Conservation (phyloP, 805 yeast genomes). For the Metschnikowia henanensis region DNA sequence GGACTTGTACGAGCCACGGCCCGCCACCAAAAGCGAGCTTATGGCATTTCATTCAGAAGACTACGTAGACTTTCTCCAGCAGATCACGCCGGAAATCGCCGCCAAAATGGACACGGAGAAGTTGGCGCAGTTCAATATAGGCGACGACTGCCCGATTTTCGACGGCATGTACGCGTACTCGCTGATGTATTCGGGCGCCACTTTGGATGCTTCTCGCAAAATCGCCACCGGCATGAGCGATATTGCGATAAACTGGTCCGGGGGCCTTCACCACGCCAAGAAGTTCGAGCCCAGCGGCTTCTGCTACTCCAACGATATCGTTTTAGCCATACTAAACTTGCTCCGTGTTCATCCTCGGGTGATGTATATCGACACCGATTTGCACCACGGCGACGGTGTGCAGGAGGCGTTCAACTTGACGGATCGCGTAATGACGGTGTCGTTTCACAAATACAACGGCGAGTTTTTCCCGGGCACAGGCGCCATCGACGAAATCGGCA, state of each 20-base stretch:
- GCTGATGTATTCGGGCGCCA: slow-evolving; percentile 88
- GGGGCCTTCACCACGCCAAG: slow-evolving; percentile 96
- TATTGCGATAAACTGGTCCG: slow-evolving; percentile 95
- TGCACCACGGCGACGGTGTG: slow-evolving; percentile 98
- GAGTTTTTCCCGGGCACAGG: slow-evolving; percentile 99
- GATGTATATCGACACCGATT: slow-evolving; percentile 88
- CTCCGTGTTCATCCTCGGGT: slow-evolving; percentile 90
- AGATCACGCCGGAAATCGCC: slow-evolving; percentile 74
- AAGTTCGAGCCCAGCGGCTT: slow-evolving; percentile 94
- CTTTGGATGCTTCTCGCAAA: slow-evolving; percentile 89
- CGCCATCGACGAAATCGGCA: slow-evolving; percentile 82
- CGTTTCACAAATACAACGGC: slow-evolving; percentile 92
- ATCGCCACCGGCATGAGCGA: slow-evolving; percentile 85
- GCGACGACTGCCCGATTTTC: slow-evolving; percentile 93
- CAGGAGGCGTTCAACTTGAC: slow-evolving; percentile 96
- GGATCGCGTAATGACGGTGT: slow-evolving; percentile 94
- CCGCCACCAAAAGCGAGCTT: slow-evolving; percentile 81
- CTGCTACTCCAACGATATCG: slow-evolving; percentile 94
- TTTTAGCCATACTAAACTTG: slow-evolving; percentile 79
- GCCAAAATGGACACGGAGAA: slow-evolving; percentile 55
- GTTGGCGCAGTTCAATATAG: slow-evolving; percentile 75
- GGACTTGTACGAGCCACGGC: slow-evolving; percentile 85
- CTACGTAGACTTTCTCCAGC: slow-evolving; percentile 72
- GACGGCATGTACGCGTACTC: slow-evolving; percentile 95
- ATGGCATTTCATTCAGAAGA: slow-evolving; percentile 84